Conservation (phyloP, 208 protist genomes). For the Vickermania ingenoplastis region DNA sequence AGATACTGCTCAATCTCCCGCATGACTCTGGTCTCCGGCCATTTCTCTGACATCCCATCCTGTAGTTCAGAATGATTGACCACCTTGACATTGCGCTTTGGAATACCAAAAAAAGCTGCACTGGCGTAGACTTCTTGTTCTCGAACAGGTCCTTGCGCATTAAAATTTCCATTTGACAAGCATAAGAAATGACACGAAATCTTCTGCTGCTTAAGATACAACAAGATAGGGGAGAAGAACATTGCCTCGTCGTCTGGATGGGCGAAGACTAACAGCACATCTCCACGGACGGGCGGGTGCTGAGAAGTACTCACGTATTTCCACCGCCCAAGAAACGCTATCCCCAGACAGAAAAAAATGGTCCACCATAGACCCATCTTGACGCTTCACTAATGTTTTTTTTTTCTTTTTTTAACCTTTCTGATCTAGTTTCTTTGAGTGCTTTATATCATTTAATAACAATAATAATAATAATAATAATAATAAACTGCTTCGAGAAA, state of each 20-base stretch:
- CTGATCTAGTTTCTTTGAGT: too few species aligned
- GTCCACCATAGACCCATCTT: too few species aligned
- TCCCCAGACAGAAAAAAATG: too few species aligned
- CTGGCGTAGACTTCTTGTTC: slow-evolving; percentile 84
- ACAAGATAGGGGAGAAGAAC: slow-evolving; percentile 79
- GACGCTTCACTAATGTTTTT: too few species aligned
- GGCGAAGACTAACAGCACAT: slow-evolving; percentile 86
- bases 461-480: too few species aligned
- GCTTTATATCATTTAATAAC: too few species aligned
- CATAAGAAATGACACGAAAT: slow-evolving; percentile 85
- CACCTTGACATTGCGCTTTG: slow-evolving; percentile 27
- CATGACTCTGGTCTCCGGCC: slow-evolving; percentile 42
- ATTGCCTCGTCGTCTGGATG: slow-evolving; percentile 91
- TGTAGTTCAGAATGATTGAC: slow-evolving; percentile 77
- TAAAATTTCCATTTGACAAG: slow-evolving; percentile 87
- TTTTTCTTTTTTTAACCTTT: too few species aligned
- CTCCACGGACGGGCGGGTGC: slow-evolving; percentile 31
- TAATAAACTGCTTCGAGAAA: too few species aligned
- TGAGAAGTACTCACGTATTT: slow-evolving; percentile 12
- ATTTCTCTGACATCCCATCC: slow-evolving; percentile 80
- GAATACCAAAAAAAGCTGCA: slow-evolving; percentile 63
- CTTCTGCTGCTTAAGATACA: slow-evolving; percentile 20
- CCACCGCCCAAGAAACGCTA: too few species aligned
- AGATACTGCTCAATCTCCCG: slow-evolving; percentile 53
- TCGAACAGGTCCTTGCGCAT: slow-evolving; percentile 66